phyloP scores from a whole-genome alignment of 1,139 yeast species.

The Blastobotrys apis region DNA sequence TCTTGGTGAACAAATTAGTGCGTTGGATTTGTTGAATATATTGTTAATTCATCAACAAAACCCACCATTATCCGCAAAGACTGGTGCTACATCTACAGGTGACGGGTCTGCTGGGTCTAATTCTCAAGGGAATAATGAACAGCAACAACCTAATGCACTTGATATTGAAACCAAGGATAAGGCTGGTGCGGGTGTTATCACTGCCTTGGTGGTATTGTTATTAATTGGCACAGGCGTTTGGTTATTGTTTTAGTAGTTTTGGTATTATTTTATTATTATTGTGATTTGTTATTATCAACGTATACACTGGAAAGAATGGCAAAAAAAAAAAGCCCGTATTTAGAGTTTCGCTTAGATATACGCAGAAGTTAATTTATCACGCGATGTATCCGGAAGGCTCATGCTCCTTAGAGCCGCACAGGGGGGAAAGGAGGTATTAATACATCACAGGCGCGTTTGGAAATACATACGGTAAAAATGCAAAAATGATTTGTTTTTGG shows the following conservation, averaged over 20 bases:
- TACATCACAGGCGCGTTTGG: too few species aligned
- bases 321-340: too few species aligned
- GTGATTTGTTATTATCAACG: background rate
- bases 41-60: conserved; percentile 39
- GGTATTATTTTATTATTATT: background rate
- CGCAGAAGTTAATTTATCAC: too few species aligned
- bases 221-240: conserved; percentile 66
- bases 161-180: conserved; percentile 56
- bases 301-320: too few species aligned
- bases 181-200: conserved; percentile 88
- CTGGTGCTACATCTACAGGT: conserved; percentile 47
- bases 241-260: conserved; percentile 49
- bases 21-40: conserved; percentile 61
- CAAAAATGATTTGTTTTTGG: too few species aligned
- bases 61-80: conserved; percentile 41
- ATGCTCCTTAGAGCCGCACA: too few species aligned
- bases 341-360: too few species aligned
- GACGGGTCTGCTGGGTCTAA: conserved; percentile 32
- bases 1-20: conserved; percentile 74
- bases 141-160: conserved; percentile 36
- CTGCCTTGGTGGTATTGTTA: conserved; percentile 65
- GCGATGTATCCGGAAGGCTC: too few species aligned
- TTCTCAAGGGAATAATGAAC: conserved; percentile 4
- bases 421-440: too few species aligned
- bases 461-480: too few species aligned